Evolutionary conservation across 495 filamentous ascomycete species (phyloP).

Genomic region (Tuber magnatum): DNA sequence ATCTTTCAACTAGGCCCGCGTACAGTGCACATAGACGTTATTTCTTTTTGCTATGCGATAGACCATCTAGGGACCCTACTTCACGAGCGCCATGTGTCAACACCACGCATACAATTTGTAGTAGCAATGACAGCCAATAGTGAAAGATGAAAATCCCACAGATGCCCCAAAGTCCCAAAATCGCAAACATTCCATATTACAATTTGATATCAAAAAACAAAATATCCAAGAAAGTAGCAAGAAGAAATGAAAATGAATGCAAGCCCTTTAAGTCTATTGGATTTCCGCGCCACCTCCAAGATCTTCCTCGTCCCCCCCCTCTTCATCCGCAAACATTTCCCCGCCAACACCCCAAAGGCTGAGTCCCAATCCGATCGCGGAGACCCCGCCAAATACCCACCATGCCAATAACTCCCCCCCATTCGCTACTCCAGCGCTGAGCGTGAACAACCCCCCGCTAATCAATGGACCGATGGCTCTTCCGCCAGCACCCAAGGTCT

Average conservation of each 20-base stretch:
- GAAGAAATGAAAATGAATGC: not conserved
- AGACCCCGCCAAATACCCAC: conserved; percentile 70
- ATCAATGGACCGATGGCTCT: conserved; percentile 83
- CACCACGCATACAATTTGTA: not conserved
- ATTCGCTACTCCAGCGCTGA: conserved; percentile 58
- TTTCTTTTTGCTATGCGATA: not conserved
- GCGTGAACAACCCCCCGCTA: conserved; percentile 73
- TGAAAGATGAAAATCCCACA: not conserved
- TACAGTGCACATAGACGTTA: not conserved
- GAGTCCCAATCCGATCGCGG: conserved; percentile 67
- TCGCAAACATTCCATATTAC: not conserved
- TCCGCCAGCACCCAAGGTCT: conserved; percentile 86
- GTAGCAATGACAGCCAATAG: not conserved
- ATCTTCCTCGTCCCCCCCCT: conserved; percentile 50
- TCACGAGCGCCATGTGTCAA: not conserved
- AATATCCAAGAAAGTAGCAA: not conserved
- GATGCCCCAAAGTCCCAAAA: not conserved
- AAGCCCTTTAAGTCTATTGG: not conserved
- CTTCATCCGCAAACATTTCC: conserved; percentile 48
- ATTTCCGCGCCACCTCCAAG: conserved; percentile 36
- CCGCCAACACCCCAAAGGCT: conserved; percentile 63
- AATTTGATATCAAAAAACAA: not conserved
- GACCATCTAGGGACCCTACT: not conserved
- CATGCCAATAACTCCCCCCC: conserved; percentile 83
- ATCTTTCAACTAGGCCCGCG: not conserved